A percentile compares a stretch with the other conserved stretches of the same genome.
phyloP scores from a whole-genome alignment of 1,284 basidiomycete genomes.

The Waitea zeae region DNA sequence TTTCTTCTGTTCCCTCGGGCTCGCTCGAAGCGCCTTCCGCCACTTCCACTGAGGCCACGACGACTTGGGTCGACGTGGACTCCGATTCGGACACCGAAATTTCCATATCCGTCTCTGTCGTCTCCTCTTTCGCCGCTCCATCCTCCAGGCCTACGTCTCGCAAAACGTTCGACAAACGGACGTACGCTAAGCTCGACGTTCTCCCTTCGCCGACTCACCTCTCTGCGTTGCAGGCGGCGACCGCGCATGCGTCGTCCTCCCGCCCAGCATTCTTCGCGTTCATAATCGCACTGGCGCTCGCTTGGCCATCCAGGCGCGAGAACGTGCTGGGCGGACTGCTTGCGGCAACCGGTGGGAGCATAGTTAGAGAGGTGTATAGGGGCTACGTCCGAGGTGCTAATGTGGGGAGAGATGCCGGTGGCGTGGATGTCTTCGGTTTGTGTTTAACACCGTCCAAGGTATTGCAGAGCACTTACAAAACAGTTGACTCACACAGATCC shows the following conservation, averaged over 20 bases:
- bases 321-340: no score
- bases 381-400: constrained; percentile 43
- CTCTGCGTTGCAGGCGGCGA: constrained; percentile 24
- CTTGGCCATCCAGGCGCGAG: no score
- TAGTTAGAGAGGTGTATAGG: constrained; percentile 64
- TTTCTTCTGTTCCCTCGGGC: constrained; percentile 5
- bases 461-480: no score
- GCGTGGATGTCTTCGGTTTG: no score
- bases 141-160: constrained; percentile 8
- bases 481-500: no score
- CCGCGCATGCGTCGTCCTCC: constrained; percentile 9
- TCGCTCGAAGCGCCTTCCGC: constrained; percentile 6
- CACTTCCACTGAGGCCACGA: not conserved
- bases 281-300: no score
- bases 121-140: constrained; percentile 16
- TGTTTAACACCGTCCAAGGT: no score
- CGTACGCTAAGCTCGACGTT: constrained; percentile 32
- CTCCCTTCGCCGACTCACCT: constrained; percentile 34
- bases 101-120: constrained; percentile 17
- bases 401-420: constrained; percentile 35
- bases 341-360: constrained; percentile 31
- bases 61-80: constrained; percentile 14
- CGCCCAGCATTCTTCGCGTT: constrained; percentile 37
- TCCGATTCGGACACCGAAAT: constrained; percentile 25
- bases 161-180: constrained; percentile 33